These are phyloP conservation scores for Oxytropis ochrocephala DNA, from an alignment of 306 rosid genomes.

Conservation along the genomic window DNA sequence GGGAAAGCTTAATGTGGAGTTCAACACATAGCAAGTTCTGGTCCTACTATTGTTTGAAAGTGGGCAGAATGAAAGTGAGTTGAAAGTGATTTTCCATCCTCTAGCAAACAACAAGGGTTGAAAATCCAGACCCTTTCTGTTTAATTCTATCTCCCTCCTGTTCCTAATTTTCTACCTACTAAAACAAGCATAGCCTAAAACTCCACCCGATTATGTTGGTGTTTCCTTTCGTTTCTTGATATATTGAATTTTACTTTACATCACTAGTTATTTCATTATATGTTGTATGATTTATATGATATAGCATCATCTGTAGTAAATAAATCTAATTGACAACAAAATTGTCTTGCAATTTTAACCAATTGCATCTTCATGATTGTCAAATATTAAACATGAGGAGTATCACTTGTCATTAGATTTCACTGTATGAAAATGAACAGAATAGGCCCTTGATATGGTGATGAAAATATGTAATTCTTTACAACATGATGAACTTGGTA, in stretches of 20 bases:
- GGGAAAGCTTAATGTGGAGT: not conserved
- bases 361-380: not conserved
- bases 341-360: not conserved
- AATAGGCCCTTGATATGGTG: not conserved
- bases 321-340: not conserved
- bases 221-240: not conserved
- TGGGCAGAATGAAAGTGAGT: not conserved
- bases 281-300: not conserved
- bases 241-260: not conserved
- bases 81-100: not conserved
- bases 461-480: not conserved
- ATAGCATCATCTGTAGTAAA: not conserved
- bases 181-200: not conserved
- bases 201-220: not conserved
- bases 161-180: not conserved
- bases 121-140: not conserved
- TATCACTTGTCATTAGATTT: not conserved
- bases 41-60: not conserved
- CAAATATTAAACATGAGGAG: not conserved
- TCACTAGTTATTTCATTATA: not conserved
- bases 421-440: not conserved
- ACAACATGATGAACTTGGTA: not conserved
- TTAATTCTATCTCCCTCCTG: not conserved
- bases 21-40: not conserved
- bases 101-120: not conserved